Evolutionary conservation across 108 stramenopile species (phyloP), one percentile per base, ranked within the genome.

Genomic region (Stephanodiscus minutulus): DNA sequence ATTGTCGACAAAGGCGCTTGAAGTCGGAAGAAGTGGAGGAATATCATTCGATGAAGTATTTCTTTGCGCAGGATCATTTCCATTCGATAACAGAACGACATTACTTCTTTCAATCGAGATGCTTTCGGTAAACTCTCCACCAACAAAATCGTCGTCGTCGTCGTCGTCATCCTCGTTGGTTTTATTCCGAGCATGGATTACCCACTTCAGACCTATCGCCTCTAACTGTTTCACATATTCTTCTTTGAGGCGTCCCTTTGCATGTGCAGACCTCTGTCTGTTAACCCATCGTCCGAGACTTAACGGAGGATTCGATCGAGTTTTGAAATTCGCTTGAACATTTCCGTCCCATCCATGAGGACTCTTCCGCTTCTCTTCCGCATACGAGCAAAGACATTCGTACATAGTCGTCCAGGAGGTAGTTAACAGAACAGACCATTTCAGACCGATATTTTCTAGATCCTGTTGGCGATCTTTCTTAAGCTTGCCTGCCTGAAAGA

Each of bases 231-330:
- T 77, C 11, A 89, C 86, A 66, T 80, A 92, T 59, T 91, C 91
- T n/a, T 85, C 54, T 71, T 94, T 94, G 47, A 94, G 85, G 47
- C 87, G 86, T 27, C 86, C 79, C 68, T 91, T 94, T 31, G 80
- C 85, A 62, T 82, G 70, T 18, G 93, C 90, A 44, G 89, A 87
- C 25, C 93, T 82, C 59, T 94, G 93, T 27, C 93, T 79, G 74
- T 94, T 91, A 31, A 94, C 86, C 93, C 93, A 94, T 48, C 93
- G 79, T 12, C 93, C 93, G 2, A 94, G 77, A 25, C 85, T 88
- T 48, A 87, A 61, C 0, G 92, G 88, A 44, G 90, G 90, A 24
- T 85, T 69, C 10, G 89, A 80, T 25, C 76, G 61, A 22, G 91
- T 89, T 73, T 83, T 79, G 63, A 82, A 91, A 66, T 89, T 92